Evolutionary conservation across 148 eudicot species (phyloP).

Genomic region (Vaccinium macrocarpon): DNA sequence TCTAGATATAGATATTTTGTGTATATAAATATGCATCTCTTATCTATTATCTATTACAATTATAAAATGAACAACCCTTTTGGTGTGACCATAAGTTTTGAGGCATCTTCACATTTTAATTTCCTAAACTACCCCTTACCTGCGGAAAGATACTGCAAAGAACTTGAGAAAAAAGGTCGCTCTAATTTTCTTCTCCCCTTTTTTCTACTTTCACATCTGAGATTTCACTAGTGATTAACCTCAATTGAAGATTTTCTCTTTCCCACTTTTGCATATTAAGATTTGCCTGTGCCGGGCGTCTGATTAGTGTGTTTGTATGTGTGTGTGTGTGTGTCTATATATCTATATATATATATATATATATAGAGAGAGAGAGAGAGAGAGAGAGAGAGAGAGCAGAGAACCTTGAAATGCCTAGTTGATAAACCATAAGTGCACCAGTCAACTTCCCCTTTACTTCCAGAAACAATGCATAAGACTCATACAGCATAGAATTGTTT

Average conservation of each 20-base stretch:
- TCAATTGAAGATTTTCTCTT: no score
- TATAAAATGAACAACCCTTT: background rate
- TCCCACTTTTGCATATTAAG: no score
- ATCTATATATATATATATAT: background rate
- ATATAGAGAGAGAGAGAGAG: no score
- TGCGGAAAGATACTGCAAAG: background rate
- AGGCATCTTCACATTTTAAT: background rate
- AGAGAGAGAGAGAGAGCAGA: background rate
- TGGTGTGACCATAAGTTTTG: background rate
- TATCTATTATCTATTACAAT: background rate
- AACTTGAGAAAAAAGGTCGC: background rate
- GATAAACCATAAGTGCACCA: constrained; percentile 64
- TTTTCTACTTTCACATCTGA: no score
- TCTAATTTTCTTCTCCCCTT: background rate
- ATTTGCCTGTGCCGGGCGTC: background rate
- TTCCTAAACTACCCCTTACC: background rate
- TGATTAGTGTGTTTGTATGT: no score
- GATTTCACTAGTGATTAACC: no score
- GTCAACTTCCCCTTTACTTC: constrained; percentile 64
- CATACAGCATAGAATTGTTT: constrained; percentile 48
- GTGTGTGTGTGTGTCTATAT: no score
- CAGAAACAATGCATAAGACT: constrained; percentile 57
- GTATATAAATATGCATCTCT: no score
- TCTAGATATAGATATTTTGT: no score
- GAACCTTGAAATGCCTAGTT: constrained; percentile 81